Conservation (phyloP, 805 yeast species). For the Blastobotrys parvus region DNA sequence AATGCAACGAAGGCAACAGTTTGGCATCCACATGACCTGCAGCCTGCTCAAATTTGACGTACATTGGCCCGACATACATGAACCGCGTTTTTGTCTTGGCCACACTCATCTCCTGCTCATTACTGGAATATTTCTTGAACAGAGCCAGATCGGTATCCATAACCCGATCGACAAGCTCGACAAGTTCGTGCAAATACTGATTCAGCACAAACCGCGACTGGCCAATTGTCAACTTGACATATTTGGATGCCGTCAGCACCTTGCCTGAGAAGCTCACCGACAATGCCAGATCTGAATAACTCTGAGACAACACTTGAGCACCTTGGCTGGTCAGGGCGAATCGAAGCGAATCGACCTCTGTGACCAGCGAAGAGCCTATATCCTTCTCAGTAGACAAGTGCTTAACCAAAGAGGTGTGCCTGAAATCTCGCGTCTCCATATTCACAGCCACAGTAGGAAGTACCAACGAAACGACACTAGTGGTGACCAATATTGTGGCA, state of each 20-base stretch:
- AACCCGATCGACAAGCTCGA: background rate
- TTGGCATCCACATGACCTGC: background rate
- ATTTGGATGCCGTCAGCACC: background rate
- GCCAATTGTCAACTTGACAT: background rate
- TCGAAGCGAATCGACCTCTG: background rate
- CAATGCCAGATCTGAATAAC: background rate
- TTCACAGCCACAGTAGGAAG: background rate
- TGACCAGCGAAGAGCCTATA: background rate
- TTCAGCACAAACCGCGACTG: background rate
- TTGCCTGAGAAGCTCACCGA: background rate
- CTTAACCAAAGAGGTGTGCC: background rate
- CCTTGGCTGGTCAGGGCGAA: background rate
- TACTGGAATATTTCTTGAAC: no score
- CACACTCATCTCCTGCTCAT: background rate
- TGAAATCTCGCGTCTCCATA: background rate
- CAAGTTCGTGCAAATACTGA: no score
- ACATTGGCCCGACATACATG: conserved; percentile 2
- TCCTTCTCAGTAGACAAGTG: background rate
- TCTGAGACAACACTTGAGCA: background rate
- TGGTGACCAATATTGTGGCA: background rate
- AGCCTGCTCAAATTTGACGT: background rate
- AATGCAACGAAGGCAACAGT: conserved; percentile 3
- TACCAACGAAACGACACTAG: background rate
- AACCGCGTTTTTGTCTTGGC: no score
- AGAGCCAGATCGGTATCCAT: background rate